Percentiles rank a stretch among this genome's conserved stretches.
Evolutionary conservation across 352 stramenopile genomes (phyloP).

Genomic region (Blastocystis sp.): DNA sequence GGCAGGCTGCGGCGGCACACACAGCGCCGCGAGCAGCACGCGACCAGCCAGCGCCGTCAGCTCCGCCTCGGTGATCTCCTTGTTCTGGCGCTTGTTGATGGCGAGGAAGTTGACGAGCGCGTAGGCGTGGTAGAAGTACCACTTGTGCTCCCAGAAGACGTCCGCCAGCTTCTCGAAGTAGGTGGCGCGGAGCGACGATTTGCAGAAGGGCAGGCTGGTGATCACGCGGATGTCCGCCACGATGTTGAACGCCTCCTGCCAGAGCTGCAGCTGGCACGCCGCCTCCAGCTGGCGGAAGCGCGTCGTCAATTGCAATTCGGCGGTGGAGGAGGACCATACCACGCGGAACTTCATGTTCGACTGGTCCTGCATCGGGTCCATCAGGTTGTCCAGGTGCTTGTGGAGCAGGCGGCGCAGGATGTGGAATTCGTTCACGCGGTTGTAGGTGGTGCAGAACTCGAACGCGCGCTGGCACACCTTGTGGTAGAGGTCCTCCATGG

Average conservation of each 20-base stretch:
- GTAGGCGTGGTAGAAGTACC: conserved; percentile 54
- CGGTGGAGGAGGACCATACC: conserved; percentile 7
- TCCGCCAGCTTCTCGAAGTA: conserved; percentile 25
- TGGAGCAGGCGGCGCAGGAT: conserved; percentile 23
- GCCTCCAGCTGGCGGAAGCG: conserved; percentile 41
- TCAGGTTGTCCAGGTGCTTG: conserved; percentile 44
- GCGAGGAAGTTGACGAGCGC: background rate
- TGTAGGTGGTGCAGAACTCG: conserved; percentile 48
- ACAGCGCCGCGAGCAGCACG: conserved; percentile 14
- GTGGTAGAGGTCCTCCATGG: conserved; percentile 61
- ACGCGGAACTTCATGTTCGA: conserved; percentile 34
- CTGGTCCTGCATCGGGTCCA: conserved; percentile 15
- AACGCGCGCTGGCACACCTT: conserved; percentile 35
- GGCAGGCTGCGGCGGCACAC: background rate
- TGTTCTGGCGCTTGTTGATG: conserved; percentile 2
- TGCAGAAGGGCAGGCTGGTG: background rate
- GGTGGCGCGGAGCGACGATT: background rate
- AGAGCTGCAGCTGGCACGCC: conserved; percentile 21
- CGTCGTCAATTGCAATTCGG: conserved; percentile 22
- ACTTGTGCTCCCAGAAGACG: conserved; percentile 42
- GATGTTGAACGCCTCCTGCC: conserved; percentile 51
- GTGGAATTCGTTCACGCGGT: conserved; percentile 37
- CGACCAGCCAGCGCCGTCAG: background rate
- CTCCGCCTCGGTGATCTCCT: conserved; percentile 5
- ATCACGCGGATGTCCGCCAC: conserved; percentile 42